Evolutionary conservation across 768 basidiomycete species (phyloP).

Genomic region (Phylloporus arenicola): DNA sequence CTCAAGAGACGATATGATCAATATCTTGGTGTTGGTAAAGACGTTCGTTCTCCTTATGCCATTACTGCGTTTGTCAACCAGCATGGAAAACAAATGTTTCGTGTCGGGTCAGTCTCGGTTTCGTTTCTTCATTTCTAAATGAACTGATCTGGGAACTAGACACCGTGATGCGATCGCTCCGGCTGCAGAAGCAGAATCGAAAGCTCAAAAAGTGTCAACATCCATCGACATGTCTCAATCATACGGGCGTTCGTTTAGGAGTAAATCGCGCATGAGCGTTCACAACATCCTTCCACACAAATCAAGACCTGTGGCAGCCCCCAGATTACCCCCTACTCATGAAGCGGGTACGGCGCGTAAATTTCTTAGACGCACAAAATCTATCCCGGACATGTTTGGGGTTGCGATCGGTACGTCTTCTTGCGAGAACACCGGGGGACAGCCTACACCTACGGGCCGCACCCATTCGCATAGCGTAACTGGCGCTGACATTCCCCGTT

Average conservation of each 20-base stretch:
- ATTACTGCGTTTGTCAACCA: constrained; percentile 82
- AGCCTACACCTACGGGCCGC: constrained; percentile 41
- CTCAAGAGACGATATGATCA: constrained; percentile 75
- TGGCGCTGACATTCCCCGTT: constrained; percentile 55
- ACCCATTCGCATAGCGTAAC: constrained; percentile 79
- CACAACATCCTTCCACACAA: constrained; percentile 48
- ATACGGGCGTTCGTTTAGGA: constrained; percentile 35
- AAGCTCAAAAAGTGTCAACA: constrained; percentile 29
- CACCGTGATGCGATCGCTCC: constrained; percentile 60
- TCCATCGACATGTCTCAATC: constrained; percentile 34
- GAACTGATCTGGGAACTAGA: constrained; percentile 31
- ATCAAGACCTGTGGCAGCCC: constrained; percentile 35
- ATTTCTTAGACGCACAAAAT: constrained; percentile 62
- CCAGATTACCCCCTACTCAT: constrained; percentile 25
- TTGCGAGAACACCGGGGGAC: constrained; percentile 29
- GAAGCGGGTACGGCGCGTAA: constrained; percentile 41
- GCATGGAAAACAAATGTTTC: constrained; percentile 71
- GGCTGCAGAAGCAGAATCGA: constrained; percentile 46
- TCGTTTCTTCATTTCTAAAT: background rate
- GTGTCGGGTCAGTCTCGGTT: constrained; percentile 58
- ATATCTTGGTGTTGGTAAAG: constrained; percentile 56
- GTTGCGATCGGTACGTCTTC: constrained; percentile 20
- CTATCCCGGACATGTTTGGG: constrained; percentile 56
- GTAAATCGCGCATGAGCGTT: constrained; percentile 65
- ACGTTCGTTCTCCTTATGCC: constrained; percentile 70